Base-by-base conservation (phyloP, 2,329 filamentous ascomycete genomes). In the Penicillium sp. region DNA sequence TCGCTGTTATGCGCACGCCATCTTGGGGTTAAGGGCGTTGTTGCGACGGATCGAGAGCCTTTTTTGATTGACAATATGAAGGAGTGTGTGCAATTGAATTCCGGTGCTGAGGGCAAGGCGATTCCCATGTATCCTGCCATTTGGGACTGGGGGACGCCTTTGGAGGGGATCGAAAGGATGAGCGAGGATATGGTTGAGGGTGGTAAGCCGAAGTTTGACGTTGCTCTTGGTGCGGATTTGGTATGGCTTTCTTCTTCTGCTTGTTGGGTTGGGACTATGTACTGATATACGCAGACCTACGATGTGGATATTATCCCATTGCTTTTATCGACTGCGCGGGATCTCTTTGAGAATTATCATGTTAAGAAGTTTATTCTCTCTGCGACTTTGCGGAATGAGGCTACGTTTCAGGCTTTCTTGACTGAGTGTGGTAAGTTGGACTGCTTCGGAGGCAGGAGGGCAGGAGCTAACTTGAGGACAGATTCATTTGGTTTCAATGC, bases 1-100 rank as follows among this genome's bases (percentile, higher is more conserved):
- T 84, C 85, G 1, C 81, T 90, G 22, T 76, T 89, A 11, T 86
- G 84, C 63, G 83, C 84, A 2, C 86, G 84, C 58, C 75, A 84
- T 65, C 77, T 89, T 1, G 74, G 73, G 46, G 82, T 83, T 5
- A 72, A 70, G 27, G 78, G 78, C 29, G 81, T 88, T 11, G 78
- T 85, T 13, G 79, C 82, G 4, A 89, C 86, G 2, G 87, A 90
- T 68, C 85, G 86, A 9, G 85, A 88, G 35, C 69, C 65, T 1
- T 69, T 70, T 29, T 64, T 80, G 29, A 72, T 79, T 46, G 69
- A 73, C 29, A 70, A 70, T 54, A 74, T 79, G 48, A 65, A 69
- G 47, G 65, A 68, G 16, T 78, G 77, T 62, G 63, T 74, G 48
- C 63, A 53, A 13, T 62, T 68, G 37, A 78, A 79, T 63, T 55